These are phyloP conservation scores for Tuctoria greenei DNA, from an alignment of 176 grass and related monocot species.

Conservation along the genomic window DNA sequence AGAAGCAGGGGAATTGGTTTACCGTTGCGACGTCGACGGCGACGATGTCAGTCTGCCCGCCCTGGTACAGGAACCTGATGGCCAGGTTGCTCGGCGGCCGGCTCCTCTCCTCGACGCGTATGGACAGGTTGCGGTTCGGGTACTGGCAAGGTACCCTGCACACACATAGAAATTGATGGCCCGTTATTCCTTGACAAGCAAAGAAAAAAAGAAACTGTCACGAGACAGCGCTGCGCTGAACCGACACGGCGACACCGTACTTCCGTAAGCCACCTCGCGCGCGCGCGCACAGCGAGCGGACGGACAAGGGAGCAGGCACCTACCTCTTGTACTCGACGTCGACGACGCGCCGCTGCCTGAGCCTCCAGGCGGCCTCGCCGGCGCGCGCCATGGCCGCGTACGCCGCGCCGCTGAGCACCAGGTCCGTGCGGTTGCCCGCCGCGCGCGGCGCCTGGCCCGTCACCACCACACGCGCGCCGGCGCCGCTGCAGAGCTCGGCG, in stretches of 20 bases:
- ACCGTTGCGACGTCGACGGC: slow-evolving; percentile 77
- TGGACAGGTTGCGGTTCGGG: slow-evolving; percentile 53
- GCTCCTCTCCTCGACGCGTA: slow-evolving; percentile 63
- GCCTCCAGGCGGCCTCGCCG: slow-evolving; percentile 16
- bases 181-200: background rate
- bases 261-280: background rate
- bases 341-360: slow-evolving; percentile 43
- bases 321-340: slow-evolving; percentile 76
- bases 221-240: no score
- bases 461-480: slow-evolving; percentile 59
- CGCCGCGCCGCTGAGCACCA: slow-evolving; percentile 54
- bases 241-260: background rate
- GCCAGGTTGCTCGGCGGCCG: slow-evolving; percentile 30
- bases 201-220: background rate
- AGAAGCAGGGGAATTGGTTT: background rate
- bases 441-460: slow-evolving; percentile 43
- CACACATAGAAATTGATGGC: background rate
- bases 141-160: slow-evolving; percentile 69
- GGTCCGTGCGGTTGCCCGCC: slow-evolving; percentile 28
- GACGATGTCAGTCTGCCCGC: slow-evolving; percentile 75
- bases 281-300: background rate
- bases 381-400: slow-evolving; percentile 60
- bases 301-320: background rate
- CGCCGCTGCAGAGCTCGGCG: slow-evolving; percentile 50
- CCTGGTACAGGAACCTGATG: slow-evolving; percentile 74